A percentile compares a stretch with the other conserved stretches of the same genome.
Conservation (phyloP, 257 asterid species). For the Vinca minor region DNA sequence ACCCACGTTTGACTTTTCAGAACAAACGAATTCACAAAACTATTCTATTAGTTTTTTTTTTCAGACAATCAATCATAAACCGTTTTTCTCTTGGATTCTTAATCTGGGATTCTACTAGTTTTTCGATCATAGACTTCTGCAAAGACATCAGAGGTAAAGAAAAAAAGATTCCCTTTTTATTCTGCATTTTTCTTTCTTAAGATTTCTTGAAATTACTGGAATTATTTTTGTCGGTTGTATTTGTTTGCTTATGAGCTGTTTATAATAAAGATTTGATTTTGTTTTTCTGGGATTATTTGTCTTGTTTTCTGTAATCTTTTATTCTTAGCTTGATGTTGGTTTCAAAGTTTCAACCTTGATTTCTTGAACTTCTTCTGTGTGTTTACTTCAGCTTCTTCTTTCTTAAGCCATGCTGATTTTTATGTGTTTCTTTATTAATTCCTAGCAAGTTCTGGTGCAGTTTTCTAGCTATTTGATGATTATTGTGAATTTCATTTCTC, state of each 20-base stretch:
- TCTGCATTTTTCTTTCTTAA: not conserved
- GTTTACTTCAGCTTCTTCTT: not conserved
- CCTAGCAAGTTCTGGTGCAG: too few relatives aligned
- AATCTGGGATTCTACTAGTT: not conserved
- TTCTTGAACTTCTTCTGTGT: not conserved
- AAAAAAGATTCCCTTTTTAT: not conserved
- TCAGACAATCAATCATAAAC: not conserved
- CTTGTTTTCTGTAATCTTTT: not conserved
- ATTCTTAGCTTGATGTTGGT: too few relatives aligned
- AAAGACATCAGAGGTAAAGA: not conserved
- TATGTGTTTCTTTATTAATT: too few relatives aligned
- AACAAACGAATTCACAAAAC: not conserved
- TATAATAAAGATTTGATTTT: not conserved
- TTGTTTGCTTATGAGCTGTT: not conserved
- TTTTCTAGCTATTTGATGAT: too few relatives aligned
- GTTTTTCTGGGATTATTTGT: too few relatives aligned
- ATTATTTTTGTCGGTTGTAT: not conserved
- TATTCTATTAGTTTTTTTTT: not conserved
- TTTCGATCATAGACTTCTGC: conserved; percentile 2
- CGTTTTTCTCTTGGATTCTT: conserved; percentile 2
- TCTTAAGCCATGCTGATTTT: not conserved
- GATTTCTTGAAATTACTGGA: conserved; percentile 7
- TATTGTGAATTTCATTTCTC: too few relatives aligned
- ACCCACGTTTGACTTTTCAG: conserved; percentile 9
- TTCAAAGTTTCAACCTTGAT: not conserved